Evolutionary conservation across 305 asterid genomes (phyloP), one percentile per base, ranked within the genome.

Genomic region (Solanum hybrid): DNA sequence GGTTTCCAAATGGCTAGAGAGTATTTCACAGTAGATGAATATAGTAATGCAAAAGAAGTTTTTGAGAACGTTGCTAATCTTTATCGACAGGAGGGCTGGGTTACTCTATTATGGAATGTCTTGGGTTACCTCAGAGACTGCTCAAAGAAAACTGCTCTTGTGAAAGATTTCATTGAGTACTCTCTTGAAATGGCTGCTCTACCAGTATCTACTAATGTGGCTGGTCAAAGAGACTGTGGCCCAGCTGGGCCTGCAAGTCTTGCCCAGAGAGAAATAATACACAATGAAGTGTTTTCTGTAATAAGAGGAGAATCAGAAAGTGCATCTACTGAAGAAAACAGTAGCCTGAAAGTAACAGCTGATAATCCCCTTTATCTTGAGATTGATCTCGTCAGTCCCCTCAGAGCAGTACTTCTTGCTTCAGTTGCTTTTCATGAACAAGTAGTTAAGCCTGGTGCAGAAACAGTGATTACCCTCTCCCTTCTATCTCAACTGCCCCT

Each of bases 141-240:
- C 93, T 96, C 99, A 34, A 93, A 92, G 93, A 95, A 93, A 90
- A 92, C 90, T 91, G 94, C 94, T 88, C 94, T 95, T 0, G 95
- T 93, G 71, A 96, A 97, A 94, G 99, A 97, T 93, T 97, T 96
- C 89, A 88, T 95, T 29, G 99, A 96, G 92, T 95, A 96, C 91
- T 97, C 99, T 77, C 99, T 97, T 93, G 99, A 96, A 93, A 95
- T 96, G 99, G 98, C 99, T 91, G 97, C 99, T 40, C 91, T 97
- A 88, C 99, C 99, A 29, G 92, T 94, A 81, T 95, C 94, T 90
- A 89, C 87, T 69, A 88, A 93, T 91, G 92, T 88, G 51, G 81
- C 77, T 80, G 93, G 90, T 88, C 92, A 92, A 60, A 93, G 92
- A 94, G 96, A 95, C 89, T 93, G 92, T 89, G 97, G 98, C 79